phyloP scores from a whole-genome alignment of 139 green algal genomes.

The Haematococcus sp. region DNA sequence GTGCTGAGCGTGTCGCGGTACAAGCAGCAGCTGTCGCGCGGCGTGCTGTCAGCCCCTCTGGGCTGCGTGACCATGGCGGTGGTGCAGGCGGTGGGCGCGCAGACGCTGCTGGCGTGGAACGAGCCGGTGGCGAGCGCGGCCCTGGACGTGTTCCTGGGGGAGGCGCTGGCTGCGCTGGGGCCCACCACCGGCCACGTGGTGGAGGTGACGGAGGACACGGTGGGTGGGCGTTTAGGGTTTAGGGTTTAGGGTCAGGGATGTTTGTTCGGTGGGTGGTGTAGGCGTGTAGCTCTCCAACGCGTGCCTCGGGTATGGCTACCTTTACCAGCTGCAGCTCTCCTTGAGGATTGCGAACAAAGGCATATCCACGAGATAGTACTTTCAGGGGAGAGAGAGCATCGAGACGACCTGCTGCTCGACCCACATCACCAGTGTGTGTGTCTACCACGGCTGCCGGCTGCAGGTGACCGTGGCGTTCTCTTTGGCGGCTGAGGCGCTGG shows the following conservation, averaged over 20 bases:
- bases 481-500: slow-evolving; percentile 14
- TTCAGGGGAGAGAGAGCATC: no score
- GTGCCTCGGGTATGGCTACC: no score
- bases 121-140: slow-evolving; percentile 4
- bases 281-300: no score
- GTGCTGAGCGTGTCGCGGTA: slow-evolving; percentile 21
- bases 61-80: slow-evolving; percentile 17
- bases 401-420: no score
- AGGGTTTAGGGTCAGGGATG: no score
- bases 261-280: no score
- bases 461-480: slow-evolving; percentile 25
- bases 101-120: slow-evolving; percentile 28
- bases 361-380: no score
- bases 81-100: slow-evolving; percentile 15
- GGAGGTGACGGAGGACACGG: slow-evolving; percentile 20
- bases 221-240: not conserved
- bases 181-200: slow-evolving; percentile 25
- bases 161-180: slow-evolving; percentile 8
- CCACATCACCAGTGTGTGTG: no score
- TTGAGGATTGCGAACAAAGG: no score
- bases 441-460: no score
- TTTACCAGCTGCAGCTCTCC: no score
- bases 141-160: slow-evolving; percentile 11
- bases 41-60: slow-evolving; percentile 29
- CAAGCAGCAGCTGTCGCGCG: slow-evolving; percentile 25